Evolutionary conservation across 108 stramenopile genomes (phyloP), one percentile per base, ranked within the genome.

Genomic region (Licmophora abbreviata): DNA sequence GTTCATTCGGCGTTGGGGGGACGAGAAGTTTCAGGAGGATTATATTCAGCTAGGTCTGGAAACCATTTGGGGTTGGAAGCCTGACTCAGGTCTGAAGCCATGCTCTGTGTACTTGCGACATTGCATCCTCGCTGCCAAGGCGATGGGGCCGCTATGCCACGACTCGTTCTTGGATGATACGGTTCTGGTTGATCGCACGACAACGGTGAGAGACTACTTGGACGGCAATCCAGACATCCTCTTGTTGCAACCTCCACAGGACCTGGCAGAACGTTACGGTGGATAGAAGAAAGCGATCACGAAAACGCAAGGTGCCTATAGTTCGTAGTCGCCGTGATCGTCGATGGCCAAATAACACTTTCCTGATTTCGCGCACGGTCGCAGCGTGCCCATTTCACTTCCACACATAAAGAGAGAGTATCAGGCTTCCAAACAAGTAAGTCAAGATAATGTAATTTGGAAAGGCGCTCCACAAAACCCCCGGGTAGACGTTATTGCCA

Each of bases 61-160:
- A 7, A 80, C 76, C 1, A 93, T 93, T n/a, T 93, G 92, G 92
- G 67, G 61, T 34, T 86, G 86, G 84, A 11, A 29, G 6, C 25
- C 33, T 46, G 78, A 81, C 51, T 80, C 76, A 1, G 83, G 83
- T 8, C 41, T 89, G 18, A 61, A 61, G 29, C 92, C 92, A 18
- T 93, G 92, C 47, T 66, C 78, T n/a, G 73, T 72, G 18, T 89
- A 93, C 56, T 63, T 89, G 31, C 73, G 92, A 44, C 92, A 93
- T 64, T 93, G 92, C 31, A 68, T 83, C 15, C 55, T 93, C 48
- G 76, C 85, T 9, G 85, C 85, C 6, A 61, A 75, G 58, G 57
- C 55, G 0, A 59, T 66, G 69, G 85, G 85, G 4, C 54, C 54
- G 0, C 53, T 49, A 23, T 88, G 86, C 42, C 68, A 79, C 29